Percentiles rank a stretch among this genome's conserved stretches.
phyloP scores from a whole-genome alignment of 1,284 basidiomycete genomes.

The Amylostereum areolatum region DNA sequence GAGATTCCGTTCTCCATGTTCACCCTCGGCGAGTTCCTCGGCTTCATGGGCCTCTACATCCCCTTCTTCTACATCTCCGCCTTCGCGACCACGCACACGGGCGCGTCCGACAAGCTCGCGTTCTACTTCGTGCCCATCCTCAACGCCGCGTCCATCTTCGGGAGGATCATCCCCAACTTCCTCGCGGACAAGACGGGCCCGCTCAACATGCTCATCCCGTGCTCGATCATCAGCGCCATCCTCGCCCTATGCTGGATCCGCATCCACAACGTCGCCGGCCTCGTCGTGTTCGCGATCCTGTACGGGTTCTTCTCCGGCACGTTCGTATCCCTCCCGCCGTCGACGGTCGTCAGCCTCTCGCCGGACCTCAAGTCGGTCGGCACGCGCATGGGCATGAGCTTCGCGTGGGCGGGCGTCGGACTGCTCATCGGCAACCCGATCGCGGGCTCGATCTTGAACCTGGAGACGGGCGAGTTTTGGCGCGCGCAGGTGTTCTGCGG shows the following conservation, averaged over 20 bases:
- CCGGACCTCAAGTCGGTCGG: conserved; percentile 6
- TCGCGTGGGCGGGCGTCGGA: conserved; percentile 7
- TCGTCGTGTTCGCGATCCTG: conserved; percentile 10
- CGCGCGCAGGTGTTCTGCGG: conserved; percentile 9
- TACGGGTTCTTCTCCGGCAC: conserved; percentile 16
- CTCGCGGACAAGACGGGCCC: conserved; percentile 21
- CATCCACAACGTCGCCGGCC: neutral
- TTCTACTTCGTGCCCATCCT: conserved; percentile 20
- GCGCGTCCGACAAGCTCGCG: conserved; percentile 6
- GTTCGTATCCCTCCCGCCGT: conserved; percentile 11
- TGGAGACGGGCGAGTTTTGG: conserved; percentile 6
- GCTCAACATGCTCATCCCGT: conserved; percentile 21
- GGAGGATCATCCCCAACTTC: conserved; percentile 22
- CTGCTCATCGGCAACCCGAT: conserved; percentile 10
- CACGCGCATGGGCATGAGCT: conserved; percentile 12
- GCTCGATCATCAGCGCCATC: conserved; percentile 12
- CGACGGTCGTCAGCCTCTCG: conserved; percentile 5
- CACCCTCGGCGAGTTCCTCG: conserved; percentile 7
- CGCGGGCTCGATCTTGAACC: conserved; percentile 8
- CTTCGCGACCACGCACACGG: conserved; percentile 4
- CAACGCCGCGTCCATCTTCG: conserved; percentile 21
- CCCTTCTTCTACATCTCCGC: conserved; percentile 16
- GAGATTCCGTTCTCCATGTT: conserved; percentile 11
- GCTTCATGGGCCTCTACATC: conserved; percentile 15
- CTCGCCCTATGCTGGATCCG: conserved; percentile 5